phyloP scores from a whole-genome alignment of 148 eudicot genomes.

The Diospyros lotus region DNA sequence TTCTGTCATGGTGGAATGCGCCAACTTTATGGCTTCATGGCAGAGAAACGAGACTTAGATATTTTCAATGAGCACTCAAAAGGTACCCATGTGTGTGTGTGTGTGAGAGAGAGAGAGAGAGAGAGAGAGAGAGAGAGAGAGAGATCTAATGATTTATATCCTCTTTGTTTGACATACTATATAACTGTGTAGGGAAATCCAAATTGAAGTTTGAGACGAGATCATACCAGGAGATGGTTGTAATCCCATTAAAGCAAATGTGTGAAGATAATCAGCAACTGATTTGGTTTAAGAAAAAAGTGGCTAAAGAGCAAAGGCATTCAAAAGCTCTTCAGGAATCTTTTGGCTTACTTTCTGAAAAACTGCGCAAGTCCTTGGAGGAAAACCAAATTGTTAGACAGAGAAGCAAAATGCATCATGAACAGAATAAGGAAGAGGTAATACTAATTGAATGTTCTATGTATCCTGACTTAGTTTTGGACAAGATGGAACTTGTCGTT shows the following conservation, averaged over 20 bases:
- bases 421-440: slow-evolving; percentile 66
- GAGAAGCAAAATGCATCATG: slow-evolving; percentile 49
- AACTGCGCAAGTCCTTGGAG: slow-evolving; percentile 37
- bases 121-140: not conserved
- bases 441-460: not conserved
- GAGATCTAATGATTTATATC: not conserved
- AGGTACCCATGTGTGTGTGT: slow-evolving; percentile 30
- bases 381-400: slow-evolving; percentile 52
- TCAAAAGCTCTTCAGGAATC: slow-evolving; percentile 54
- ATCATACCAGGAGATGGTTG: slow-evolving; percentile 66
- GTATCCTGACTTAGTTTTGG: not conserved
- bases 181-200: slow-evolving; percentile 46
- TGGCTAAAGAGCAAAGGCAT: slow-evolving; percentile 40
- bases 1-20: slow-evolving; percentile 65
- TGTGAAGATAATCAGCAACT: slow-evolving; percentile 74
- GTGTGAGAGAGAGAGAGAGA: too few species aligned
- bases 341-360: slow-evolving; percentile 34
- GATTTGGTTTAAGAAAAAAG: slow-evolving; percentile 45
- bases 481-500: too few species aligned
- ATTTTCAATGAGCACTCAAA: slow-evolving; percentile 53
- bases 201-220: slow-evolving; percentile 56
- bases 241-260: slow-evolving; percentile 57
- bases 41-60: slow-evolving; percentile 53
- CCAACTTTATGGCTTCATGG: slow-evolving; percentile 70
- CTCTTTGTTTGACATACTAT: slow-evolving; percentile 1